phyloP scores from a whole-genome alignment of 164 flowering plant genomes.

The Vitis labrusca region DNA sequence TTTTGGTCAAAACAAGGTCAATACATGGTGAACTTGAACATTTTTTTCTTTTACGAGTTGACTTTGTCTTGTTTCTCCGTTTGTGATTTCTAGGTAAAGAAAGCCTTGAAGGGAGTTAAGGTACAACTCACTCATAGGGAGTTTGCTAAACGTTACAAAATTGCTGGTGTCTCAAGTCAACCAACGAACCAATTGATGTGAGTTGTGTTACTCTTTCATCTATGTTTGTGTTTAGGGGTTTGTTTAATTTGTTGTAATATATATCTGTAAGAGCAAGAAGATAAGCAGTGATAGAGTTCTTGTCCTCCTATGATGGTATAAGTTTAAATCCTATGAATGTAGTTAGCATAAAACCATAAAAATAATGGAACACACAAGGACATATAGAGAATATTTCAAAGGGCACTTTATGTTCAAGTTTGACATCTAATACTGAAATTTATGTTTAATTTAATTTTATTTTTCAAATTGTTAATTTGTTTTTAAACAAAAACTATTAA shows the following conservation, averaged over 20 bases:
- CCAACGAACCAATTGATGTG: constrained; percentile 25
- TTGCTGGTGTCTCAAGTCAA: constrained; percentile 17
- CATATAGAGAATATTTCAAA: too few relatives aligned
- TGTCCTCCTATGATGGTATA: too few relatives aligned
- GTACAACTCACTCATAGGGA: constrained; percentile 13
- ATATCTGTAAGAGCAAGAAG: neutral
- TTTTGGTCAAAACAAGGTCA: too few relatives aligned
- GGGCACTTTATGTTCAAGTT: too few relatives aligned
- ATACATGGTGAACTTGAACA: neutral
- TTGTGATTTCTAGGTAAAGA: constrained; percentile 22
- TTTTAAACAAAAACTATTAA: too few relatives aligned
- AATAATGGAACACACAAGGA: too few relatives aligned
- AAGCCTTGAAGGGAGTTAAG: constrained; percentile 26
- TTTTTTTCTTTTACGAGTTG: neutral
- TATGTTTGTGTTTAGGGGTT: neutral
- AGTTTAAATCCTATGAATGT: too few relatives aligned
- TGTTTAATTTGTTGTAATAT: neutral
- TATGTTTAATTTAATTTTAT: too few relatives aligned
- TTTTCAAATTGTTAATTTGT: too few relatives aligned
- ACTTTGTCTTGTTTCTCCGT: neutral
- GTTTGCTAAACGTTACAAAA: constrained; percentile 11
- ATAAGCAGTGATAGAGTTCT: too few relatives aligned
- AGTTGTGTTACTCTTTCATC: constrained; percentile 4
- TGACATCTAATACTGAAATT: too few relatives aligned
- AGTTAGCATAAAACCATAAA: too few relatives aligned